Conservation (phyloP, 371 early-diverging fungal species). For the Quaeritorhiza haematococci region DNA sequence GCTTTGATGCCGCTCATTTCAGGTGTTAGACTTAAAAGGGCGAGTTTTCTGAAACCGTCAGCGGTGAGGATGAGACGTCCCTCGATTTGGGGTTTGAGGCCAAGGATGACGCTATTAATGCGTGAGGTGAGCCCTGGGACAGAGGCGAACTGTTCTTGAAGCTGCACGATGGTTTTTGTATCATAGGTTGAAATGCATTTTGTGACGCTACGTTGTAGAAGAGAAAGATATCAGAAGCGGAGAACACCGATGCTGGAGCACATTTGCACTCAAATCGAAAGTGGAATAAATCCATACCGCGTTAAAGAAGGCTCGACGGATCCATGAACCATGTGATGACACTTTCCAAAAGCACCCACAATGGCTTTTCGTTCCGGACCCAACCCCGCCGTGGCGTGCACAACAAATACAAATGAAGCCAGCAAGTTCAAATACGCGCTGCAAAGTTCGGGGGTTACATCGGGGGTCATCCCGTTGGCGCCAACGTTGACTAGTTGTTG, state of each 20-base stretch:
- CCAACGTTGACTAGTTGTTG: background rate
- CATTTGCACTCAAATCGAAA: background rate
- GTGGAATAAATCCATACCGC: background rate
- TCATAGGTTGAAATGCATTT: constrained; percentile 12
- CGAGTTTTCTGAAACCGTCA: constrained; percentile 18
- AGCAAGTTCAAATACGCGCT: constrained; percentile 16
- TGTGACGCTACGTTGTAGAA: constrained; percentile 1
- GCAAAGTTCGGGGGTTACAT: constrained; percentile 18
- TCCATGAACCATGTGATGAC: constrained; percentile 8
- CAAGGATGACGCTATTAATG: constrained; percentile 7
- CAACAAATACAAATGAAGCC: constrained; percentile 10
- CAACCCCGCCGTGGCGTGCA: constrained; percentile 5
- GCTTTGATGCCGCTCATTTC: constrained; percentile 24
- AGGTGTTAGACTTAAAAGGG: constrained; percentile 17
- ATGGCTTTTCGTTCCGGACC: constrained; percentile 15
- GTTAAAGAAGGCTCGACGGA: constrained; percentile 3
- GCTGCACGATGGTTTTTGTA: constrained; percentile 10
- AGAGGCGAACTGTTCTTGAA: background rate
- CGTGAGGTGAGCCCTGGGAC: constrained; percentile 6
- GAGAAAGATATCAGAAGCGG: background rate
- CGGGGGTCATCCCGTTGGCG: constrained; percentile 1
- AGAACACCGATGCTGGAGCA: background rate
- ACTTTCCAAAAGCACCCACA: constrained; percentile 9
- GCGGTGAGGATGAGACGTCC: constrained; percentile 12
- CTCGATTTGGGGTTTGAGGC: constrained; percentile 15